These are phyloP conservation scores for Mortierella sp. DNA, from an alignment of 371 early-diverging fungal species.

Conservation along the genomic window DNA sequence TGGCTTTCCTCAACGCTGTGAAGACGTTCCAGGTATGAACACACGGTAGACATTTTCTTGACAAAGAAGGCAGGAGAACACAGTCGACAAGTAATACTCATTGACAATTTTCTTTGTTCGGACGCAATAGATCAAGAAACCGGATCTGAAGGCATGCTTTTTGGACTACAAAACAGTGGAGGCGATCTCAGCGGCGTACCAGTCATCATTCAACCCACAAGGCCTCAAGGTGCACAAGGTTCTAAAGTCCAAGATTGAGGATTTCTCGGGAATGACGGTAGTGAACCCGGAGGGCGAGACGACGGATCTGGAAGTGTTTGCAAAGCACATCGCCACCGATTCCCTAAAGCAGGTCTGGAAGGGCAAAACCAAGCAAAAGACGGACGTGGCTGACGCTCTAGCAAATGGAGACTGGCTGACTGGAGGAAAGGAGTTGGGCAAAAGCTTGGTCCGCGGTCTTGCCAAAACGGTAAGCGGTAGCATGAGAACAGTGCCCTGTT, in stretches of 20 bases:
- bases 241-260: slow-evolving; percentile 74
- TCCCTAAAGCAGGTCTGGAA: slow-evolving; percentile 73
- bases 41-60: background rate
- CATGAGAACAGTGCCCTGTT: background rate
- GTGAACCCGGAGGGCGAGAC: slow-evolving; percentile 62
- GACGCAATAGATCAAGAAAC: slow-evolving; percentile 33
- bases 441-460: slow-evolving; percentile 56
- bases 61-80: background rate
- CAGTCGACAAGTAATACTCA: background rate
- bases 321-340: slow-evolving; percentile 70
- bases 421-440: slow-evolving; percentile 58
- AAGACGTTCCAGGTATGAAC: slow-evolving; percentile 66
- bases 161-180: slow-evolving; percentile 44
- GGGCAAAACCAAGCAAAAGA: slow-evolving; percentile 63
- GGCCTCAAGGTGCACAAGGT: slow-evolving; percentile 69
- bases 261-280: slow-evolving; percentile 71
- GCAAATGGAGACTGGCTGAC: slow-evolving; percentile 59
- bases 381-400: slow-evolving; percentile 55
- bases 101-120: background rate
- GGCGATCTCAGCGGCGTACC: slow-evolving; percentile 43
- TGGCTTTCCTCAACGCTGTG: slow-evolving; percentile 64
- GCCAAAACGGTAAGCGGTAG: slow-evolving; percentile 40
- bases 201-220: slow-evolving; percentile 54
- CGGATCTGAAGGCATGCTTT: slow-evolving; percentile 38
- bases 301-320: slow-evolving; percentile 72